Base-by-base conservation (phyloP, 257 asterid genomes). In the Solanum habrochaites region DNA sequence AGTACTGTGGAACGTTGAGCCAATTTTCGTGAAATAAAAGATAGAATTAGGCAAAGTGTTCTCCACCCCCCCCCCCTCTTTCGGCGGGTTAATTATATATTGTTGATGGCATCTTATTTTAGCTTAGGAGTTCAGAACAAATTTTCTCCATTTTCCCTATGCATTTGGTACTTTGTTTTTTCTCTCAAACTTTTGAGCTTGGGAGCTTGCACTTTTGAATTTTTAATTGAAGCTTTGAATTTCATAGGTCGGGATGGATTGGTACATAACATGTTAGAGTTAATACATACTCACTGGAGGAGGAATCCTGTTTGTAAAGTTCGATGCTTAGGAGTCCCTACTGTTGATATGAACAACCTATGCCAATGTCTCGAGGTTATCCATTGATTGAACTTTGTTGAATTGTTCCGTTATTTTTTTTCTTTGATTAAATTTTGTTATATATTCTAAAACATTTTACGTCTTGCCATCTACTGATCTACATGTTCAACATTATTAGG, bases 191-290 rank as follows among this genome's bases (percentile, higher is more conserved):
- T 80, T 78, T 80, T 80, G 84, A 16, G 43, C 66, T 27, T 47
- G 83, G 25, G 52, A 80, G 11, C 9, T 42, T 60, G 82, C 13
- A 43, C 47, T 77, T 16, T 31, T 40, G 71, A 71, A 62, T 37
- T 80, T 58, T 62, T 58, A 2, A 45, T 89, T 87, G 85, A 60
- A 62, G 83, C 16, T 14, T 87, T 87, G 82, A 84, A 87, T 89
- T 90, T 13, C 90, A 90, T 91, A 97, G 99, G 99, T 85, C 92
- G 99, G 90, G 99, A 97, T 88, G 99, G 99, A 89, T 89, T 97
- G 91, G 96, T 98, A 62, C 99, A 97, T 91, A 97, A 97, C 86
- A 97, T 97, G 99, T 92, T 97, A 97, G 99, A 96, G 93, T 91
- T 97, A 94, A 91, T 97, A 91, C 99, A 97, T 73, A 89, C 98